phyloP scores from a whole-genome alignment of 2,329 filamentous ascomycete species.

The Nothomitra cinnamomea region DNA sequence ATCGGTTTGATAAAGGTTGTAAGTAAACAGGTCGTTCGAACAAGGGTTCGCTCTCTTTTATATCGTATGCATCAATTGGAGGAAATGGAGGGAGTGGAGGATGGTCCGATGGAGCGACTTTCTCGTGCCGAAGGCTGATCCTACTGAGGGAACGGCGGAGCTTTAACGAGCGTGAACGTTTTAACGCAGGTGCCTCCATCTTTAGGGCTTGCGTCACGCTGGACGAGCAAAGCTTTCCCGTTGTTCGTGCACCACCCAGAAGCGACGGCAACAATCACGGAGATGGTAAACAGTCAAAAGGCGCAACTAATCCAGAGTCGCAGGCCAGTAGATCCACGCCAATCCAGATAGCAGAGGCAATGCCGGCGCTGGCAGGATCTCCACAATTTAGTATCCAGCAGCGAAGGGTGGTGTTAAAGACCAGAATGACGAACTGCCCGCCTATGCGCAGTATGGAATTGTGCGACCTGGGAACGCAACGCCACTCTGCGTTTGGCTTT shows the following conservation, averaged over 20 bases:
- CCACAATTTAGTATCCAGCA: no score
- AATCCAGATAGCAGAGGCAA: not conserved
- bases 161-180: not conserved
- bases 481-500: no score
- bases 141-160: not conserved
- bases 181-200: no score
- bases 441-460: no score
- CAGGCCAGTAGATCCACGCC: not conserved
- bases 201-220: no score
- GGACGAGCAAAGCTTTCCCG: no score
- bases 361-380: not conserved
- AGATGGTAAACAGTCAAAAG: not conserved
- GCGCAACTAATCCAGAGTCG: not conserved
- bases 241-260: not conserved
- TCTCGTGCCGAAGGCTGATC: not conserved
- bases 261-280: not conserved
- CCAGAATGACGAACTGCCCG: no score
- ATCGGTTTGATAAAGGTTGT: not conserved
- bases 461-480: no score
- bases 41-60: not conserved
- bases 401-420: no score
- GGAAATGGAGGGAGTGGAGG: not conserved
- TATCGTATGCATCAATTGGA: not conserved
- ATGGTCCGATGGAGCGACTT: not conserved
- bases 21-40: conserved; percentile 1